Percentiles rank a stretch among this genome's conserved stretches.
These are phyloP conservation scores for Canna indica DNA, from an alignment of 176 grass and related monocot species.

Conservation along the genomic window DNA sequence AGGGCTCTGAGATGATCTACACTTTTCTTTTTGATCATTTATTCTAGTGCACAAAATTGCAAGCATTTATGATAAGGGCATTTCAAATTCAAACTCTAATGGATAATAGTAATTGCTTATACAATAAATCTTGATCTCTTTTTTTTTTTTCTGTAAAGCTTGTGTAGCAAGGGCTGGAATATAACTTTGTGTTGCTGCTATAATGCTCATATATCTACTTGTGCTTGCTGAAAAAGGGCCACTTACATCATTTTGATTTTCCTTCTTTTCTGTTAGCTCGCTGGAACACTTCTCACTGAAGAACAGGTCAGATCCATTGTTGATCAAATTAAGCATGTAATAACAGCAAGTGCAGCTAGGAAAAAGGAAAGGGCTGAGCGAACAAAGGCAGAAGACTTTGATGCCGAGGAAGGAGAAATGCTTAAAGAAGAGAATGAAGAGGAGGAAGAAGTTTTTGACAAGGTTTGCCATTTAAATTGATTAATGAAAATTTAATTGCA, in stretches of 20 bases:
- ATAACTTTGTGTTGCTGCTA: too few relatives aligned
- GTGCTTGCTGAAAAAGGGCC: not conserved
- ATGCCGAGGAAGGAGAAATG: constrained; percentile 93
- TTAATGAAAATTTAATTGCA: not conserved
- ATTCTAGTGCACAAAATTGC: too few relatives aligned
- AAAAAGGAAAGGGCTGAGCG: constrained; percentile 80
- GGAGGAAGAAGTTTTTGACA: constrained; percentile 98
- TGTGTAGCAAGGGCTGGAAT: too few relatives aligned
- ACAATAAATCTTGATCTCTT: too few relatives aligned
- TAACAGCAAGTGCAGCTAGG: constrained; percentile 84
- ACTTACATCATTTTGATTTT: not conserved
- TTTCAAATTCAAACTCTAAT: too few relatives aligned
- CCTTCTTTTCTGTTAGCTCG: constrained; percentile 44
- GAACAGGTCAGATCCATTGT: constrained; percentile 69
- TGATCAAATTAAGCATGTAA: constrained; percentile 95
- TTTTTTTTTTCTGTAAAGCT: too few relatives aligned
- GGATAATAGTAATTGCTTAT: too few relatives aligned
- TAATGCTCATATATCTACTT: not conserved
- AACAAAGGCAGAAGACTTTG: constrained; percentile 93
- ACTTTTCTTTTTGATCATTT: too few relatives aligned
- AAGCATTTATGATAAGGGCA: too few relatives aligned
- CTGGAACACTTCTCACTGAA: constrained; percentile 73
- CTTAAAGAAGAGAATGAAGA: constrained; percentile 99
- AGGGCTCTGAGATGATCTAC: too few relatives aligned
- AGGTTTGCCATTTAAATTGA: constrained; percentile 29